phyloP scores from a whole-genome alignment of 495 filamentous ascomycete genomes.

The Penicillium arizonense region DNA sequence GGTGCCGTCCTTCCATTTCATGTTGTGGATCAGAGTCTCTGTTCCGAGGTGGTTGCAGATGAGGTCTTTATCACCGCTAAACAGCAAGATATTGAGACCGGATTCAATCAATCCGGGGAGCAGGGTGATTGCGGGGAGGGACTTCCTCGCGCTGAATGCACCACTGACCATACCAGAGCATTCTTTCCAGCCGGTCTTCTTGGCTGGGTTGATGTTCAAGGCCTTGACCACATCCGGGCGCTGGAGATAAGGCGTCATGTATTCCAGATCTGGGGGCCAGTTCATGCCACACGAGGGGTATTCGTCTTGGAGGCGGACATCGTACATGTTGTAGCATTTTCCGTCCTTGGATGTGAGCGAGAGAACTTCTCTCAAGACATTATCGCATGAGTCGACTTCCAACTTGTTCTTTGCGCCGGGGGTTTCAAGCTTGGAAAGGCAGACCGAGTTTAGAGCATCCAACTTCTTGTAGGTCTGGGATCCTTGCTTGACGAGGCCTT shows the following conservation, averaged over 20 bases:
- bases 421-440: conserved; percentile 53
- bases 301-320: conserved; percentile 74
- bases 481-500: conserved; percentile 66
- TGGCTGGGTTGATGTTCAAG: conserved; percentile 78
- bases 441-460: conserved; percentile 68
- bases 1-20: conserved; percentile 86
- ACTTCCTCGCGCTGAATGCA: conserved; percentile 65
- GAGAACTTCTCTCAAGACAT: conserved; percentile 68
- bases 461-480: conserved; percentile 62
- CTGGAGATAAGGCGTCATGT: conserved; percentile 81
- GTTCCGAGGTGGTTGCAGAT: conserved; percentile 98
- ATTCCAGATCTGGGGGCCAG: conserved; percentile 83
- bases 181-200: conserved; percentile 86
- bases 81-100: conserved; percentile 75
- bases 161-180: conserved; percentile 75
- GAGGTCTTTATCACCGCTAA: conserved; percentile 89
- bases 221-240: conserved; percentile 75
- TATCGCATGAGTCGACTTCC: conserved; percentile 68
- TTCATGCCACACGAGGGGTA: conserved; percentile 86
- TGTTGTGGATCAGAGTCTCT: conserved; percentile 83
- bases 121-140: conserved; percentile 67
- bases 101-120: conserved; percentile 73
- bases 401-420: conserved; percentile 57
- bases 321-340: conserved; percentile 90
- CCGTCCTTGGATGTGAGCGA: conserved; percentile 52